These are phyloP conservation scores for Phoma herbarum DNA, from an alignment of 2,329 filamentous ascomycete species.

Conservation along the genomic window DNA sequence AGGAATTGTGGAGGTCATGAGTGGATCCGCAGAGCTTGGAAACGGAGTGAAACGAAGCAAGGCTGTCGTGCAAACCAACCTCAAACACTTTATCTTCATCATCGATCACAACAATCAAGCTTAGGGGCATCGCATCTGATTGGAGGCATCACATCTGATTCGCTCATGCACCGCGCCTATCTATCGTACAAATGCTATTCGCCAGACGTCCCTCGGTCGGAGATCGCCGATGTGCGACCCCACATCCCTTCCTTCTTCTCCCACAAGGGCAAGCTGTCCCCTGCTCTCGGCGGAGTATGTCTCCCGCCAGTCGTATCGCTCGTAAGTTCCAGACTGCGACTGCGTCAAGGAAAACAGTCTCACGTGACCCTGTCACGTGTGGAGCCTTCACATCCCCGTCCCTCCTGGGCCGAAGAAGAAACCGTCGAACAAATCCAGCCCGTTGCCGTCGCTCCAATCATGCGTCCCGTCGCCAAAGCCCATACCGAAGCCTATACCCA, in stretches of 20 bases:
- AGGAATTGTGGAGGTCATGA: too few relatives aligned
- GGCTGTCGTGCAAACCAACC: too few relatives aligned
- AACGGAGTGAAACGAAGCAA: too few relatives aligned
- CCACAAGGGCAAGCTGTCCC: too few relatives aligned
- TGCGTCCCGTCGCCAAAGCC: constrained; percentile 60
- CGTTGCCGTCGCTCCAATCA: constrained; percentile 61
- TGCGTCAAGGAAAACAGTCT: too few relatives aligned
- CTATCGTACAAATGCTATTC: constrained; percentile 7
- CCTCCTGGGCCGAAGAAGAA: constrained; percentile 57
- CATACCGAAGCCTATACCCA: constrained; percentile 68
- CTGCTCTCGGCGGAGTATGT: neutral
- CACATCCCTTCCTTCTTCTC: neutral
- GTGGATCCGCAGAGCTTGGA: too few relatives aligned
- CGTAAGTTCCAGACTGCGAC: too few relatives aligned
- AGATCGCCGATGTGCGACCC: neutral
- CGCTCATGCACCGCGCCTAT: neutral
- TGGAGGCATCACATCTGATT: neutral
- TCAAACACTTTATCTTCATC: too few relatives aligned
- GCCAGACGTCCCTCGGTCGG: neutral
- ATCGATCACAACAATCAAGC: neutral
- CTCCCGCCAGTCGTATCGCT: neutral
- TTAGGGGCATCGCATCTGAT: neutral
- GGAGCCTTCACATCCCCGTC: constrained; percentile 25
- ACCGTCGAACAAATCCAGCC: constrained; percentile 68
- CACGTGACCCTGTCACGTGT: neutral